These are phyloP conservation scores for Phytophthora pinifolia DNA, from an alignment of 352 stramenopile genomes.

Conservation along the genomic window DNA sequence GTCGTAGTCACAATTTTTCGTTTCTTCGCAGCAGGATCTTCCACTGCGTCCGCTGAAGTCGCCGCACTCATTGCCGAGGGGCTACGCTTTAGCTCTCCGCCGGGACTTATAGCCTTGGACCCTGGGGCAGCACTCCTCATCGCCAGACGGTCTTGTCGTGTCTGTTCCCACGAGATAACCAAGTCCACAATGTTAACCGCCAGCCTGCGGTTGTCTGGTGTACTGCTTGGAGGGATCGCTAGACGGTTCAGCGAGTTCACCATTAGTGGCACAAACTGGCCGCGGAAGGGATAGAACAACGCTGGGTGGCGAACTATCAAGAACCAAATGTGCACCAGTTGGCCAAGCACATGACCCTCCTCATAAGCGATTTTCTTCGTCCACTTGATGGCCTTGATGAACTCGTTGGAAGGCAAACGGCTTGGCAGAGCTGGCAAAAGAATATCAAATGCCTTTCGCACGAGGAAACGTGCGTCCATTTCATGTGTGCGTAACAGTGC, in stretches of 20 bases:
- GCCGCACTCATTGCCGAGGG: slow-evolving; percentile 19
- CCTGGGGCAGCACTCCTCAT: slow-evolving; percentile 19
- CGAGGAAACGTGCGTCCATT: slow-evolving; percentile 93
- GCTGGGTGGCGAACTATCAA: slow-evolving; percentile 94
- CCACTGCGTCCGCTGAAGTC: slow-evolving; percentile 11
- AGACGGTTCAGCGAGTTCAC: slow-evolving; percentile 95
- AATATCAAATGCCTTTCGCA: slow-evolving; percentile 95
- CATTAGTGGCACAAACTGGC: slow-evolving; percentile 96
- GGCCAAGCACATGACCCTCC: slow-evolving; percentile 94
- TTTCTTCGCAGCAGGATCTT: slow-evolving; percentile 44
- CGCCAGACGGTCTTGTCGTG: slow-evolving; percentile 67
- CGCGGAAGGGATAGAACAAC: slow-evolving; percentile 92
- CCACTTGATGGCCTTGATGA: slow-evolving; percentile 97
- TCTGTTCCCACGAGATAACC: slow-evolving; percentile 95
- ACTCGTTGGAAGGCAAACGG: slow-evolving; percentile 90
- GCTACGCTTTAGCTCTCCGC: slow-evolving; percentile 43
- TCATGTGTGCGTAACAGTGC: slow-evolving; percentile 94
- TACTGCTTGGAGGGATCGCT: slow-evolving; percentile 93
- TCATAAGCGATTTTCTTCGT: slow-evolving; percentile 98
- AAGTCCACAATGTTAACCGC: slow-evolving; percentile 95
- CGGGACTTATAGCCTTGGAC: slow-evolving; percentile 17
- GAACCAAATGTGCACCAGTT: slow-evolving; percentile 98
- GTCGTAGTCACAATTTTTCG: slow-evolving; percentile 38
- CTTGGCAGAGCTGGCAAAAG: slow-evolving; percentile 92
- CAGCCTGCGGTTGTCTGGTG: slow-evolving; percentile 92